These are phyloP conservation scores for grape (Vitis vinifera) DNA, from an alignment of 164 flowering plant species.

Conservation along the genomic window ASM3070453v1 NC_081810.1:20916001-20916500, in stretches of 20 bases:
- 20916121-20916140: conserved; percentile 78
- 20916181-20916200: conserved; percentile 92
- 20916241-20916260: conserved; percentile 79
- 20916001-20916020: not conserved
- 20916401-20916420: conserved; percentile 7
- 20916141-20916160: conserved; percentile 87
- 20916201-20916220: conserved; percentile 89
- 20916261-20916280: conserved; percentile 73
- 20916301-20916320: conserved; percentile 76
- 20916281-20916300: conserved; percentile 70
- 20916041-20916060: conserved; percentile 66
- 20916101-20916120: conserved; percentile 79
- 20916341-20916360: conserved; percentile 74
- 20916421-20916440: not conserved
- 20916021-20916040: conserved; percentile 28
- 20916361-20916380: conserved; percentile 68
- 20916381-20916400: conserved; percentile 39
- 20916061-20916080: conserved; percentile 72
- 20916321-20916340: conserved; percentile 80
- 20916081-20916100: conserved; percentile 97
- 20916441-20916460: too few species aligned
- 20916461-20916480: not conserved
- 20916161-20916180: conserved; percentile 62
- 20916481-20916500: not conserved
- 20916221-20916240: conserved; percentile 86